Percentiles rank a stretch among this genome's conserved stretches.
These are phyloP conservation scores for Boletus tomentosulus DNA, from an alignment of 768 basidiomycete species.

Conservation along the genomic window DNA sequence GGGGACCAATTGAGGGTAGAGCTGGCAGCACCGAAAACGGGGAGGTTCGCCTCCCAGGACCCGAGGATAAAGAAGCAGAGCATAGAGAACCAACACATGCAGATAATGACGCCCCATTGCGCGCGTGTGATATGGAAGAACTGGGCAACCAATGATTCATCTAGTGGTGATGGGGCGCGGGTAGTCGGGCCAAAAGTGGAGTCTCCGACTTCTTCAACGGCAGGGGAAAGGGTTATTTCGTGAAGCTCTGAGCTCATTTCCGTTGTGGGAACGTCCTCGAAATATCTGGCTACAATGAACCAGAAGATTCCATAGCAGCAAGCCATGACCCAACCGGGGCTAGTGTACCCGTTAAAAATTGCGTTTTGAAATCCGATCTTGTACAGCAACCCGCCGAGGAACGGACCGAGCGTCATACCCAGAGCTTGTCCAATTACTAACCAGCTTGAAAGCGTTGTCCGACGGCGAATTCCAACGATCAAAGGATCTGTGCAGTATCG, in stretches of 20 bases:
- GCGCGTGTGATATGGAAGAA: conserved; percentile 17
- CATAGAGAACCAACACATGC: conserved; percentile 72
- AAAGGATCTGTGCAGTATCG: conserved; percentile 65
- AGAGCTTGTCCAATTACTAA: conserved; percentile 59
- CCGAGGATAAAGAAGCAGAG: conserved; percentile 68
- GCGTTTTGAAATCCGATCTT: conserved; percentile 53
- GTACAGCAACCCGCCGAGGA: conserved; percentile 57
- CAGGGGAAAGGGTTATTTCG: neutral
- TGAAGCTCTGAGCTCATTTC: conserved; percentile 10
- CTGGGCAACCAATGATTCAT: conserved; percentile 8
- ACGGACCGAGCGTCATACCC: conserved; percentile 61
- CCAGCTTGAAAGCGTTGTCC: conserved; percentile 61
- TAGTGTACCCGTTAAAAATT: conserved; percentile 65
- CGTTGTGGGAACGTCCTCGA: conserved; percentile 36
- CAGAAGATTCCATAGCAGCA: conserved; percentile 51
- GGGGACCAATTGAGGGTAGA: conserved; percentile 52
- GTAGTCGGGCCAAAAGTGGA: neutral
- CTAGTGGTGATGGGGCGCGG: neutral
- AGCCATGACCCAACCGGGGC: conserved; percentile 65
- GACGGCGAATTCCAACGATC: conserved; percentile 58
- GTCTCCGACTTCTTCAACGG: conserved; percentile 2
- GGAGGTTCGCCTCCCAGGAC: conserved; percentile 66
- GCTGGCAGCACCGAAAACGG: conserved; percentile 47
- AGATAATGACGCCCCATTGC: conserved; percentile 52
- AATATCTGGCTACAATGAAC: conserved; percentile 34